phyloP scores from a whole-genome alignment of 768 basidiomycete genomes.

The Trametes meyenii region DNA sequence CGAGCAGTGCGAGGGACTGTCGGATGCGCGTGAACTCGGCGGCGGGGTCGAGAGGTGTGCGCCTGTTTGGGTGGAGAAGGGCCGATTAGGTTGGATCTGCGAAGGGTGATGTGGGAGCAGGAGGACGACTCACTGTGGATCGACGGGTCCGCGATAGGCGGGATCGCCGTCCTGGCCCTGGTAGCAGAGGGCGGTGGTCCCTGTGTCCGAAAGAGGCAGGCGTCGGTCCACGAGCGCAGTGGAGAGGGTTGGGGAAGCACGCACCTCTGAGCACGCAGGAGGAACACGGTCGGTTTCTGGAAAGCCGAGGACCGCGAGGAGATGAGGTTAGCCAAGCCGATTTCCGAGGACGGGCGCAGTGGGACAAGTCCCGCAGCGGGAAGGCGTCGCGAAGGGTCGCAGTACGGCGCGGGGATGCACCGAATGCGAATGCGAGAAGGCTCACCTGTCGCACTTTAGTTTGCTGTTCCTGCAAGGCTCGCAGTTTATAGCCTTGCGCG shows the following conservation, averaged over 20 bases:
- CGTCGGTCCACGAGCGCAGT: constrained; percentile 10
- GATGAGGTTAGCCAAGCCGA: constrained; percentile 22
- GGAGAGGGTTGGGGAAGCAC: constrained; percentile 26
- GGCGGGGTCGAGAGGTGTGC: constrained; percentile 57
- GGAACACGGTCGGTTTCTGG: constrained; percentile 85
- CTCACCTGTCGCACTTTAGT: constrained; percentile 85
- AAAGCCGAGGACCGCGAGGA: constrained; percentile 22
- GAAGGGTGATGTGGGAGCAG: constrained; percentile 12
- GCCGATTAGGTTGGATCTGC: constrained; percentile 27
- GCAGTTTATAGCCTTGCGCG: constrained; percentile 87
- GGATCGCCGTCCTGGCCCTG: constrained; percentile 65
- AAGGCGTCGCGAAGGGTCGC: neutral
- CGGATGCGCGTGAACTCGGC: constrained; percentile 69
- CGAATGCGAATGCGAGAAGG: constrained; percentile 17
- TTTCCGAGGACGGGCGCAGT: constrained; percentile 16
- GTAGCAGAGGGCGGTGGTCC: constrained; percentile 81
- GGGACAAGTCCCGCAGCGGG: neutral
- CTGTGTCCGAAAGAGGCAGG: constrained; percentile 41
- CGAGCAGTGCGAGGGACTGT: constrained; percentile 68
- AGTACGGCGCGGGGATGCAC: neutral
- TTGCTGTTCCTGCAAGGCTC: constrained; percentile 87
- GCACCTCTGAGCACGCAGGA: constrained; percentile 82
- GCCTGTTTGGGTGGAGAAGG: constrained; percentile 14
- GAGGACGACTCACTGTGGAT: constrained; percentile 47
- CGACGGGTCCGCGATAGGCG: constrained; percentile 54